phyloP scores from a whole-genome alignment of 106 monocot species.

The Acanthochlamys bracteata region DNA sequence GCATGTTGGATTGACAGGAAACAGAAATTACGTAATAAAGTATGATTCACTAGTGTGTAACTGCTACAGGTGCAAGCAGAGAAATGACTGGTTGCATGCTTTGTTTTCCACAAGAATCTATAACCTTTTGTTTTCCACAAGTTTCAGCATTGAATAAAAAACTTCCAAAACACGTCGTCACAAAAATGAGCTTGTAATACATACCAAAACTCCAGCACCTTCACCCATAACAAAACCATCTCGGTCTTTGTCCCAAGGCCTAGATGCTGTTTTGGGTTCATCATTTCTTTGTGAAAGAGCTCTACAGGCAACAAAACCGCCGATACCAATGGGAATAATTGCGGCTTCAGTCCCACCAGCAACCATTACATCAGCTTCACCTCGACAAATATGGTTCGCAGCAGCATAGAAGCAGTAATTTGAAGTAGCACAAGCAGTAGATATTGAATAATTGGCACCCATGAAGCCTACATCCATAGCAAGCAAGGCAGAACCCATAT shows the following conservation, averaged over 20 bases:
- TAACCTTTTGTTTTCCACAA: no score
- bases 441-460: constrained; percentile 98
- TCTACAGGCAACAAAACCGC: constrained; percentile 96
- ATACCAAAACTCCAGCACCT: constrained; percentile 92
- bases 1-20: no score
- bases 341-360: constrained; percentile 99
- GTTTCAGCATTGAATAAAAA: no score
- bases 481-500: constrained; percentile 95
- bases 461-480: constrained; percentile 98
- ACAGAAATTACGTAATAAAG: no score
- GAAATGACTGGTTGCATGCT: no score
- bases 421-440: constrained; percentile 98
- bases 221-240: constrained; percentile 99
- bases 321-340: constrained; percentile 94
- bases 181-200: not conserved
- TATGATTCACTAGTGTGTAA: no score
- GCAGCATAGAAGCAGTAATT: constrained; percentile 97
- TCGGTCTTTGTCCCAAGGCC: constrained; percentile 93
- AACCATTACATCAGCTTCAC: constrained; percentile 94
- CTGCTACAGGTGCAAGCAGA: no score
- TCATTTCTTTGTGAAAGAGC: constrained; percentile 94
- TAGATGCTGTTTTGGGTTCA: constrained; percentile 90
- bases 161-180: no score
- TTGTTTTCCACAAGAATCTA: no score
- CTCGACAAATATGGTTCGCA: constrained; percentile 90